phyloP scores from a whole-genome alignment of 176 grass and related monocot genomes.

The Zoysia japonica region DNA sequence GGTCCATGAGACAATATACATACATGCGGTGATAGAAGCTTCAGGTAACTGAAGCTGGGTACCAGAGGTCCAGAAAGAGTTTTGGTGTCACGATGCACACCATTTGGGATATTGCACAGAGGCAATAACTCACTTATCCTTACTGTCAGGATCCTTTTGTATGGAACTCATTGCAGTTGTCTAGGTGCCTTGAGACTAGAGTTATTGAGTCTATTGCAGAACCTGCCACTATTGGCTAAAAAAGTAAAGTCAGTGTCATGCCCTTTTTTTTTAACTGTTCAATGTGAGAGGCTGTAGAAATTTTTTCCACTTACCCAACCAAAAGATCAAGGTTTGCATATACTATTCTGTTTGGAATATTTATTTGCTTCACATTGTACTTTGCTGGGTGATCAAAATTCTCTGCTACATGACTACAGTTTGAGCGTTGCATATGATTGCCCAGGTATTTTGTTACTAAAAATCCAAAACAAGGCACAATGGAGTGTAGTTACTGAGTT shows the following conservation, averaged over 20 bases:
- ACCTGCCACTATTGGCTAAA: background rate
- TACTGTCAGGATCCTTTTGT: background rate
- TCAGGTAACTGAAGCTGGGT: background rate
- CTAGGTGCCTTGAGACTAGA: background rate
- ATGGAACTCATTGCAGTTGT: background rate
- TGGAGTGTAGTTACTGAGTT: conserved; percentile 9
- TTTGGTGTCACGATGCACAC: background rate
- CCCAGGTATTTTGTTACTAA: too few species aligned
- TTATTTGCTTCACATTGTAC: too few species aligned
- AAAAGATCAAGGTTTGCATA: background rate
- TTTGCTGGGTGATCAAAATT: too few species aligned
- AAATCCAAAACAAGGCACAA: background rate
- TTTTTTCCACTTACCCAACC: background rate
- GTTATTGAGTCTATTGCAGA: background rate
- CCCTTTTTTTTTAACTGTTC: conserved; percentile 4
- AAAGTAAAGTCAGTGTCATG: background rate
- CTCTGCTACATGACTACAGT: background rate
- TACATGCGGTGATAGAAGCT: background rate
- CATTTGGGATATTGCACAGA: background rate
- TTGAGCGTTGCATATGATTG: too few species aligned
- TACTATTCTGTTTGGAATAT: too few species aligned
- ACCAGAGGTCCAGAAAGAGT: background rate
- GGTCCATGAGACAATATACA: background rate
- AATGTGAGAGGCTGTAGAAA: conserved; percentile 1
- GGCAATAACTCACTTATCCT: background rate